Percentiles rank a stretch among this genome's conserved stretches.
Evolutionary conservation across 306 rosid species (phyloP).

Genomic region (Cicer yamashitae): DNA sequence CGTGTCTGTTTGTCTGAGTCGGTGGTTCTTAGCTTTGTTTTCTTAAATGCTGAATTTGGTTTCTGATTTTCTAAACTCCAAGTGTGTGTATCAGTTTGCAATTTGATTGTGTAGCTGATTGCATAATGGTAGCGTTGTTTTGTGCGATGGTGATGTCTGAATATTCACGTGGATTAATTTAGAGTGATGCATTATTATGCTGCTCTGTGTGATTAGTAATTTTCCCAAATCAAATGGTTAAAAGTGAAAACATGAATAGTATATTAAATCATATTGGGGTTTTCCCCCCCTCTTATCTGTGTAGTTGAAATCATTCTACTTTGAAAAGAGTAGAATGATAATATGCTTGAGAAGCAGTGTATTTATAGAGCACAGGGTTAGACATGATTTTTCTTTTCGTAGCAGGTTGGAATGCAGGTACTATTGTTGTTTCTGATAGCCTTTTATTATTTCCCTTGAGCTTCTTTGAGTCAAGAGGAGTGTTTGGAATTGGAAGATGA

Average conservation of each 20-base stretch:
- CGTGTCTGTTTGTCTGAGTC: too few species aligned
- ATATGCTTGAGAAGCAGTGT: neutral
- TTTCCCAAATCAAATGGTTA: constrained; percentile 3
- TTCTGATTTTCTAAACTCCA: constrained; percentile 10
- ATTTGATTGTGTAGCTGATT: constrained; percentile 14
- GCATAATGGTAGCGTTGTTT: neutral
- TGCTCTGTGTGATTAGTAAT: neutral
- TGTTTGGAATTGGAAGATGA: constrained; percentile 13
- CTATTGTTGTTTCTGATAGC: constrained; percentile 5
- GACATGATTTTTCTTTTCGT: neutral
- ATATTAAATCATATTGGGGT: neutral
- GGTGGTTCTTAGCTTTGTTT: neutral
- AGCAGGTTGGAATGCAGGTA: constrained; percentile 13
- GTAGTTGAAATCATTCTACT: neutral
- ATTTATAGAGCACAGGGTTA: neutral
- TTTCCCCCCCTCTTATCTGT: neutral
- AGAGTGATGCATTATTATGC: neutral
- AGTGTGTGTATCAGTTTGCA: neutral
- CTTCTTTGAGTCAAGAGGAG: neutral
- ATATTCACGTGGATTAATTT: neutral
- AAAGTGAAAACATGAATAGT: neutral
- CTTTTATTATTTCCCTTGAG: constrained; percentile 10
- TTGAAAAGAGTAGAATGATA: constrained; percentile 16
- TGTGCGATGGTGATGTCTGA: constrained; percentile 4
- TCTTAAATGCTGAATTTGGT: neutral